These are phyloP conservation scores for Cladobotryum protrusum DNA, from an alignment of 2,329 filamentous ascomycete species.

Conservation along the genomic window DNA sequence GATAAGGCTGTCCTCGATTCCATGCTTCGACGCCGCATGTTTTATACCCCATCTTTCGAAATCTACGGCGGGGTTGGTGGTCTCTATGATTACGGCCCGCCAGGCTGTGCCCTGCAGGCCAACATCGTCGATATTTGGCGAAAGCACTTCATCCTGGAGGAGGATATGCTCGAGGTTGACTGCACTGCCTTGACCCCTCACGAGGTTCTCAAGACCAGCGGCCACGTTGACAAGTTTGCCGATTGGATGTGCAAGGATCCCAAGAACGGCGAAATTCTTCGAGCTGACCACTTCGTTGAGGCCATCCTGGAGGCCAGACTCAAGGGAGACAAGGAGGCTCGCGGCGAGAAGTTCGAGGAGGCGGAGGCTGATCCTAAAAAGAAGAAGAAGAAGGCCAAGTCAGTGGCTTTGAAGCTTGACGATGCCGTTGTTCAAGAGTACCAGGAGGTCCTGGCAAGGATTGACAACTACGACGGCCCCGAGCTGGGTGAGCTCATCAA, in stretches of 20 bases:
- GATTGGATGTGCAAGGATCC: conserved; percentile 99
- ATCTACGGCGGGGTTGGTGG: conserved; percentile 87
- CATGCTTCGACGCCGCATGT: conserved; percentile 79
- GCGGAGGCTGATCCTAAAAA: conserved; percentile 64
- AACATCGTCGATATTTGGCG: conserved; percentile 86
- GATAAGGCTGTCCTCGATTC: conserved; percentile 77
- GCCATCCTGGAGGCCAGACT: conserved; percentile 82
- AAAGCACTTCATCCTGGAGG: conserved; percentile 87
- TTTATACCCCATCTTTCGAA: conserved; percentile 94
- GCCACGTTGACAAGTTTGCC: conserved; percentile 96
- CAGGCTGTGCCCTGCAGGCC: conserved; percentile 77
- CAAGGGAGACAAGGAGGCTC: conserved; percentile 87
- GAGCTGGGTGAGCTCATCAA: conserved; percentile 82
- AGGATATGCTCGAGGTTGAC: conserved; percentile 94
- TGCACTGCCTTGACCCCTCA: conserved; percentile 91
- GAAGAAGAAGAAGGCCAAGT: conserved; percentile 88
- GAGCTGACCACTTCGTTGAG: conserved; percentile 94
- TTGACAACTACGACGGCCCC: conserved; percentile 89
- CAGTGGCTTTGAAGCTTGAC: conserved; percentile 76
- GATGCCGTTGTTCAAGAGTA: conserved; percentile 85
- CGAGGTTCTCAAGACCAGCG: conserved; percentile 89
- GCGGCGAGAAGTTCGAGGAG: conserved; percentile 72
- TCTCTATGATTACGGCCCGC: conserved; percentile 89
- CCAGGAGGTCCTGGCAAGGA: conserved; percentile 81
- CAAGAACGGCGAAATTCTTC: conserved; percentile 92